phyloP scores from a whole-genome alignment of 2,329 filamentous ascomycete species.

The Helicocarpus griseus region DNA sequence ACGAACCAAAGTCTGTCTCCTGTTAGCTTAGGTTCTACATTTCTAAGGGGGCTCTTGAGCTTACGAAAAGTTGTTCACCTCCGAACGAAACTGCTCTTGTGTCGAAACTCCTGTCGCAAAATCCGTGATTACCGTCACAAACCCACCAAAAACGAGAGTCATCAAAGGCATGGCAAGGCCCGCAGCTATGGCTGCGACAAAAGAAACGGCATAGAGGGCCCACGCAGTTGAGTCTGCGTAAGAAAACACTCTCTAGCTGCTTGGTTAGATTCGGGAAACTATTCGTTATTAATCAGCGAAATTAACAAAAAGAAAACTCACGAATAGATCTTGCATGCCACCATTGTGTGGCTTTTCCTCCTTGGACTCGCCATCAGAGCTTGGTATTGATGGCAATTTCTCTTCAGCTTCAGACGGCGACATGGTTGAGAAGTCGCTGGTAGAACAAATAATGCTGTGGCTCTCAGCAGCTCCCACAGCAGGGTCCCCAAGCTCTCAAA shows the following conservation, averaged over 20 bases:
- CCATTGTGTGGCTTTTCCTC: background rate
- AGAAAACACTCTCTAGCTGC: constrained; percentile 2
- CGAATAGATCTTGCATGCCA: constrained; percentile 1
- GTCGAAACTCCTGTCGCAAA: background rate
- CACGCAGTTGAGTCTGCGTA: constrained; percentile 2
- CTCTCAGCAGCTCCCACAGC: background rate
- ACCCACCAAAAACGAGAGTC: constrained; percentile 5
- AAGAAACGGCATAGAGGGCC: background rate
- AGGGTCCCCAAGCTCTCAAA: background rate
- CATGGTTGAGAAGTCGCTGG: background rate
- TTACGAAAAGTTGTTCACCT: constrained; percentile 2
- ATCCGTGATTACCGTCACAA: constrained; percentile 1
- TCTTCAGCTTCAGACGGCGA: background rate
- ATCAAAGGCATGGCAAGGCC: constrained; percentile 1
- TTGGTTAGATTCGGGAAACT: background rate
- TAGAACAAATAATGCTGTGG: background rate
- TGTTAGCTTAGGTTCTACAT: background rate
- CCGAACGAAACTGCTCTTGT: constrained; percentile 1
- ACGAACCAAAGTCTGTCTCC: background rate
- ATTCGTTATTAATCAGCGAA: no score
- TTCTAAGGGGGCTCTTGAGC: background rate
- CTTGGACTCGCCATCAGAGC: background rate
- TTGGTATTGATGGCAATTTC: background rate
- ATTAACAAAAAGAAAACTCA: no score
- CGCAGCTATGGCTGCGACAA: background rate